Percentiles rank a stretch among this genome's conserved stretches.
Evolutionary conservation across 257 asterid genomes (phyloP).

Genomic region (Datura wrightii): DNA sequence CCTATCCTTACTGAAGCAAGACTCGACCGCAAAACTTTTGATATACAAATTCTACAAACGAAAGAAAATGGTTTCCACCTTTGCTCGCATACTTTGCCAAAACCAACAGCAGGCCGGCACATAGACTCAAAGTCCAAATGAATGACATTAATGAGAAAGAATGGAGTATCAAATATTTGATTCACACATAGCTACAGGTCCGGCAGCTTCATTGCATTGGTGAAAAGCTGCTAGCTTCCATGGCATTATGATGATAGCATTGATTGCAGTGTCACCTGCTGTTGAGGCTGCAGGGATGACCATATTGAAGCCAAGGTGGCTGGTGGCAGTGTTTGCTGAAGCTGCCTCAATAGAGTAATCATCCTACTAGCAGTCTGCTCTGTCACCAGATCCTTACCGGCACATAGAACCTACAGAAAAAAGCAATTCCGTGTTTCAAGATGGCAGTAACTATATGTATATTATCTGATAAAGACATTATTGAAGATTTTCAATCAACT

Average conservation of each 20-base stretch:
- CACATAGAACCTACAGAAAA: conserved; percentile 67
- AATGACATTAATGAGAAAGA: conserved; percentile 33
- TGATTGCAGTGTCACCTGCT: conserved; percentile 78
- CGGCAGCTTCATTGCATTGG: conserved; percentile 18
- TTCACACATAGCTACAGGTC: conserved; percentile 23
- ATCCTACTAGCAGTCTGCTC: conserved; percentile 82
- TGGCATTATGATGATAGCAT: conserved; percentile 59
- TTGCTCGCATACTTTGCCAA: conserved; percentile 30
- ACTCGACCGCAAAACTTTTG: conserved; percentile 6
- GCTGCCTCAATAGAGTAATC: conserved; percentile 83
- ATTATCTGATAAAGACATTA: not conserved
- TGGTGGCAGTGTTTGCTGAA: conserved; percentile 89
- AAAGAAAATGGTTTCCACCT: not conserved
- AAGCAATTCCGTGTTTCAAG: not conserved
- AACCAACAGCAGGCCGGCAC: conserved; percentile 30
- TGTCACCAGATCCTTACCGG: conserved; percentile 84
- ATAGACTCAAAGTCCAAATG: conserved; percentile 29
- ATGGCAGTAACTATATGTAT: not conserved
- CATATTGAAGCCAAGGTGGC: conserved; percentile 77
- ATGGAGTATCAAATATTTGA: conserved; percentile 28
- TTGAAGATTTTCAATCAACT: not conserved
- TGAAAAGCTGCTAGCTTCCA: not conserved
- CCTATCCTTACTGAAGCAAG: conserved; percentile 19
- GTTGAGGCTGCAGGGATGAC: conserved; percentile 92
- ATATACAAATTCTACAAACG: conserved; percentile 34